Evolutionary conservation across 208 protist species (phyloP).

Genomic region (Leishmania tarentolae): DNA sequence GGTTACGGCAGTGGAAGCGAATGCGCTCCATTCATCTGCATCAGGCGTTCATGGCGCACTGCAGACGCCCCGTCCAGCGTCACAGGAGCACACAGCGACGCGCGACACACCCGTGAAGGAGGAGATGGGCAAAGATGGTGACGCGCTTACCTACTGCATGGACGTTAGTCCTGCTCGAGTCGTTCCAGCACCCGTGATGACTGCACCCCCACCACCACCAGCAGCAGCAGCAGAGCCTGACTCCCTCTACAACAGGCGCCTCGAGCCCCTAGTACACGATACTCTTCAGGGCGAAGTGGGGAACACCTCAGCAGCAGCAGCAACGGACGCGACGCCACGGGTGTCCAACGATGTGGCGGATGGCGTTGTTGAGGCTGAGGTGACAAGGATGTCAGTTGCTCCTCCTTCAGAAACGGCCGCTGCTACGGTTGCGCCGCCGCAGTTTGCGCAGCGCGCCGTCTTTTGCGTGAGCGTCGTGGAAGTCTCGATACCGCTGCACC

Average conservation of each 20-base stretch:
- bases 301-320: background rate
- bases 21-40: background rate
- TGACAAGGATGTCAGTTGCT: background rate
- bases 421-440: background rate
- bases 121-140: background rate
- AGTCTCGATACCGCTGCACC: conserved; percentile 8
- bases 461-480: conserved; percentile 12
- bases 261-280: conserved; percentile 6
- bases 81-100: background rate
- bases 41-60: background rate
- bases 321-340: background rate
- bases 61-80: background rate
- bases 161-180: background rate
- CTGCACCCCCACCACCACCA: background rate
- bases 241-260: background rate
- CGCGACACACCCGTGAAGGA: background rate
- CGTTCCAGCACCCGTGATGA: background rate
- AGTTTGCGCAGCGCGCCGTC: conserved; percentile 9
- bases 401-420: background rate
- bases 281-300: conserved; percentile 8
- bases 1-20: background rate
- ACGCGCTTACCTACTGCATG: background rate
- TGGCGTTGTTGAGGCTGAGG: background rate
- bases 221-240: background rate
- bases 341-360: background rate